A percentile compares a stretch with the other conserved stretches of the same genome.
Conservation (phyloP, 352 stramenopile genomes). For the Halophytophthora batemanensis region DNA sequence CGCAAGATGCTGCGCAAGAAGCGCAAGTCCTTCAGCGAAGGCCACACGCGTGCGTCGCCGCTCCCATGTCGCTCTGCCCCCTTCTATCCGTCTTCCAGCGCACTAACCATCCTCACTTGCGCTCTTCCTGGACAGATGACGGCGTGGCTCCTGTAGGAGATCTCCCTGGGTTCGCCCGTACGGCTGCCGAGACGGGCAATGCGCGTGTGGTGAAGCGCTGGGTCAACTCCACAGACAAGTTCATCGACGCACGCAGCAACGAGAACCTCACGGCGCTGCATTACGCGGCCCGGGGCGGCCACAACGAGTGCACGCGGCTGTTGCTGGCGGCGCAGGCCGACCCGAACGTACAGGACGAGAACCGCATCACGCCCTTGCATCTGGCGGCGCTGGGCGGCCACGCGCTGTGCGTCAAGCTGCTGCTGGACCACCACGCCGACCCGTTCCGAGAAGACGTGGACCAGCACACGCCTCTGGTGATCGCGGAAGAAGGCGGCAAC, state of each 20-base stretch:
- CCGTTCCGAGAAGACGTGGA: constrained; percentile 81
- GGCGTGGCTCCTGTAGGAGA: constrained; percentile 25
- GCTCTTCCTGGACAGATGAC: constrained; percentile 14
- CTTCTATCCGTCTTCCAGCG: neutral
- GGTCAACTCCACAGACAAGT: constrained; percentile 62
- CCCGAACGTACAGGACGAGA: constrained; percentile 71
- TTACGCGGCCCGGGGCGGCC: constrained; percentile 65
- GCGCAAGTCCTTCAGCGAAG: constrained; percentile 36
- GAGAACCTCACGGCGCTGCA: constrained; percentile 84
- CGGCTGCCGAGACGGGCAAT: constrained; percentile 72
- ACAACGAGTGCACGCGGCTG: constrained; percentile 76
- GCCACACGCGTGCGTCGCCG: constrained; percentile 34
- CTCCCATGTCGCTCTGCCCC: neutral
- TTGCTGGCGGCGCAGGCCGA: constrained; percentile 58
- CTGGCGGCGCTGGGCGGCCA: constrained; percentile 67
- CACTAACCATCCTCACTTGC: too few species aligned
- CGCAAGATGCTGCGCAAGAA: constrained; percentile 76
- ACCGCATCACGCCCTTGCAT: constrained; percentile 71
- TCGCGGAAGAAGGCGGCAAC: constrained; percentile 74
- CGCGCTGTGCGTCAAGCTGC: constrained; percentile 75
- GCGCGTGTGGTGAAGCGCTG: constrained; percentile 79
- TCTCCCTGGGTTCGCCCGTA: constrained; percentile 60
- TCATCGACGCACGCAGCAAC: constrained; percentile 61
- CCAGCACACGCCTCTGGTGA: constrained; percentile 58
- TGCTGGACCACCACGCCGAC: constrained; percentile 76